Evolutionary conservation across 108 stramenopile genomes (phyloP), one percentile per base, ranked within the genome.

Genomic region (Parietichytrium sp.): DNA sequence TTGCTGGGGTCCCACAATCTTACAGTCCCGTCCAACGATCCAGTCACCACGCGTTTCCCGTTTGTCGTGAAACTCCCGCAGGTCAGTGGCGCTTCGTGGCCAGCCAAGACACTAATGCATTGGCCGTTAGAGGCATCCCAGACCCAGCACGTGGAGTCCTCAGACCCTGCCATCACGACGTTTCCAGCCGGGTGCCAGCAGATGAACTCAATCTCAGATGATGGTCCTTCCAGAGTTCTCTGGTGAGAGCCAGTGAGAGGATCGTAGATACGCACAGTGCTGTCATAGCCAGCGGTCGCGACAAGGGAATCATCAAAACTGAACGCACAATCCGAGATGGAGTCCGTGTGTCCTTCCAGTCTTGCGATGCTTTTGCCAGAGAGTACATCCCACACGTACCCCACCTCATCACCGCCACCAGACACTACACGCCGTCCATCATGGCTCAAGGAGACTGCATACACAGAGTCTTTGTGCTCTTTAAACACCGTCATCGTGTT

Each of bases 91-190:
- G 89, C 92, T 61, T 94, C 94, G 83, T 98, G 97, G 25, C 97
- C 97, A 2, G 94, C 94, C 87, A 97, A 95, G 52, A 98, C 97
- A 83, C 94, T 94, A 54, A 98, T 87, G 86, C 95, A 96, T 33
- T 91, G 81, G 23, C 93, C 92, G 51, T 91, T 87, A n/a, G 91
- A 88, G n/a, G 91, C 81, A 77, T 95, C 93, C 87, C 93, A 98
- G 95, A 98, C 94, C 97, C 97, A 98, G 26, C 93, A 88, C 7
- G 96, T 98, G 13, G 93, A 93, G 82, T 98, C 97, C 51, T 90
- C 84, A 29, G 94, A 93, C 72, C 97, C 97, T 7, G 92, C 93
- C 77, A 97, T 83, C 49, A 98, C 50, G 13, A 96, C 89, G 45
- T 88, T 94, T 1, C 96, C 96, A 79, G 91, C 89, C 26, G 95